Percentiles rank a stretch among this genome's conserved stretches.
phyloP scores from a whole-genome alignment of 2,329 filamentous ascomycete species.

The Trichoderma pleuroti region DNA sequence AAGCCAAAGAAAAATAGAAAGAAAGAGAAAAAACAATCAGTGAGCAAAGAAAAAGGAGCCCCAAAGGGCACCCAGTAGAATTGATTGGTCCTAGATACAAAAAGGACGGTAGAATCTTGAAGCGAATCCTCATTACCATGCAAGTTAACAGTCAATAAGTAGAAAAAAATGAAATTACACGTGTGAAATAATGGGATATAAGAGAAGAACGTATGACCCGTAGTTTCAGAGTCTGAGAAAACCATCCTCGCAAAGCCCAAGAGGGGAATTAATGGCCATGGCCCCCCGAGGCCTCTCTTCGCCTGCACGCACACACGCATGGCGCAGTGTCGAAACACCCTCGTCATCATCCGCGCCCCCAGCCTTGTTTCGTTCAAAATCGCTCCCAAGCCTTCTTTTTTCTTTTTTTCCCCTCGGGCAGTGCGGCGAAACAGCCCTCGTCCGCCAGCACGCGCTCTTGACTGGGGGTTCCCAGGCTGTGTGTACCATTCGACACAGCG shows the following conservation, averaged over 20 bases:
- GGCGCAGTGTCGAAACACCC: slow-evolving; percentile 16
- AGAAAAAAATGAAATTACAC: slow-evolving; percentile 23
- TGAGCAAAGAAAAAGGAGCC: not conserved
- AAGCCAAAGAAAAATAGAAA: not conserved
- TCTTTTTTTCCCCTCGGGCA: slow-evolving; percentile 7
- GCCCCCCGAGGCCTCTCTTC: not conserved
- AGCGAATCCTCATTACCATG: slow-evolving; percentile 18
- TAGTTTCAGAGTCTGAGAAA: slow-evolving; percentile 14
- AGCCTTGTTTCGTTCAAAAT: not conserved
- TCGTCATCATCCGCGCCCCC: not conserved
- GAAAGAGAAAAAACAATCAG: not conserved
- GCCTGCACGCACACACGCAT: slow-evolving; percentile 19
- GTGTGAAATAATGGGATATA: slow-evolving; percentile 23
- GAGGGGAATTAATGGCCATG: slow-evolving; percentile 5
- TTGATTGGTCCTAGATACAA: slow-evolving; percentile 16
- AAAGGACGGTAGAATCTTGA: slow-evolving; percentile 11
- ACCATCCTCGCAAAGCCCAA: slow-evolving; percentile 11
- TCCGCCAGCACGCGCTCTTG: not conserved
- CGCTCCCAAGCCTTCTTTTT: not conserved
- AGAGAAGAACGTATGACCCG: slow-evolving; percentile 21
- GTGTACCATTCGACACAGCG: slow-evolving; percentile 9
- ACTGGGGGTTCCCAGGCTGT: slow-evolving; percentile 3
- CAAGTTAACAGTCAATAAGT: slow-evolving; percentile 20
- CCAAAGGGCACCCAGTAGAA: not conserved
- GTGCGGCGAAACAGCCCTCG: not conserved